Evolutionary conservation across 495 filamentous ascomycete species (phyloP), one percentile per base, ranked within the genome.

Genomic region (Penicillium taxi): DNA sequence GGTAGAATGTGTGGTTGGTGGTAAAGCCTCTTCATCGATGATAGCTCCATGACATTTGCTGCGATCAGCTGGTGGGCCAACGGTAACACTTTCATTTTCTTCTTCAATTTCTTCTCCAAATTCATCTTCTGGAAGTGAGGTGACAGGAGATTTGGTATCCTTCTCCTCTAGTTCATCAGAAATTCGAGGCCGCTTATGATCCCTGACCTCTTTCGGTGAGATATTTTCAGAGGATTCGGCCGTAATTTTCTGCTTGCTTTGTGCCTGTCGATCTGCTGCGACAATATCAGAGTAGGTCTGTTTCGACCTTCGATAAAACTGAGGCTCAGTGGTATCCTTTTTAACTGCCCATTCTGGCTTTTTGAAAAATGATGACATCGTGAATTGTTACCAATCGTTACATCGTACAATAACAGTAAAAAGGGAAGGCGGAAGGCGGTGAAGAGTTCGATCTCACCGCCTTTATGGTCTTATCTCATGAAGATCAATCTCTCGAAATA

Each of bases 361-460:
- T 22, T 79, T 86, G 54, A 86, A 86, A 20, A 86, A 69, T 1
- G 70, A 68, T 35, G 67, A 70, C 65, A 80, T 84, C n/a, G 18
- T 22, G 12, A 35, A 6, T 12, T 9, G 13, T 18, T 17, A 9
- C 17, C 13, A 35, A 9, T n/a, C 4, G 15, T 7, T 18, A 35
- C 5, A 35, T 22, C 18, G 13, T 5, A n/a, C n/a, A n/a, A n/a
- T n/a, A n/a, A 6, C 5, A 15, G 9, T 15, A 8, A n/a, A 23
- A 28, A 2, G 11, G 19, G n/a, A 18, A 26, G 21, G 11, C 11
- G 11, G 23, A 4, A 17, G 12, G 9, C 15, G 27, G 12, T 5
- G 13, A 26, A 12, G 31, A 21, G 18, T n/a, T n/a, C 9, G 18
- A n/a, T 22, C 34, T 28, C 34, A 37, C 34, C 34, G 34, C 34